Conservation (phyloP, 441 rosid genomes). For the Geranium incanum region DNA sequence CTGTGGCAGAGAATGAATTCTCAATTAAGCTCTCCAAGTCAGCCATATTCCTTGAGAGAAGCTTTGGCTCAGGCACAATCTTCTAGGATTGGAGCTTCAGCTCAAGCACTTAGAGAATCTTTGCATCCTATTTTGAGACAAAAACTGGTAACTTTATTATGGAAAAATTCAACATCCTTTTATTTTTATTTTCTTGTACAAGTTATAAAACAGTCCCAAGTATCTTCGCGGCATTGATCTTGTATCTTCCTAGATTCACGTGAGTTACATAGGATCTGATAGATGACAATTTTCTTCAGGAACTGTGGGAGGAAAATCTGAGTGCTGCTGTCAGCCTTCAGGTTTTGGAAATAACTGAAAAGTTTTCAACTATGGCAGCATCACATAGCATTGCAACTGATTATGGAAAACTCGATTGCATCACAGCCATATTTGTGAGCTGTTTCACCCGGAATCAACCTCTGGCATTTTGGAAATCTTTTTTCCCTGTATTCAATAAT, state of each 20-base stretch:
- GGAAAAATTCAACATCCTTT: constrained; percentile 13
- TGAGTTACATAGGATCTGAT: constrained; percentile 21
- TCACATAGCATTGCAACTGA: constrained; percentile 92
- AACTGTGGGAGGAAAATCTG: constrained; percentile 99
- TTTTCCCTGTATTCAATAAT: constrained; percentile 70
- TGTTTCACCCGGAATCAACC: constrained; percentile 96
- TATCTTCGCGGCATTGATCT: not conserved
- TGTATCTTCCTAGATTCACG: constrained; percentile 14
- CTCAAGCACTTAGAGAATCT: constrained; percentile 96
- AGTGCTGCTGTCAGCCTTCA: constrained; percentile 97
- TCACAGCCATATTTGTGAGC: constrained; percentile 76
- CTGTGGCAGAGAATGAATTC: constrained; percentile 97
- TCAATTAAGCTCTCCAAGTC: constrained; percentile 97
- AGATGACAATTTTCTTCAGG: constrained; percentile 45
- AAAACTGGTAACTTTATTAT: constrained; percentile 54
- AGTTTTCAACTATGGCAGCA: constrained; percentile 86
- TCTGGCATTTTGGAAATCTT: constrained; percentile 78
- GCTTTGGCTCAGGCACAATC: constrained; percentile 99
- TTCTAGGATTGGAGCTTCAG: constrained; percentile 97
- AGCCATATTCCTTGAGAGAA: constrained; percentile 96
- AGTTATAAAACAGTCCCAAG: constrained; percentile 13
- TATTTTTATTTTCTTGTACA: constrained; percentile 6
- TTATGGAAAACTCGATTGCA: constrained; percentile 93
- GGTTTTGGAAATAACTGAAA: constrained; percentile 88
- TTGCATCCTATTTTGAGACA: constrained; percentile 95